Conservation (phyloP, 805 yeast genomes). For the Metschnikowia noctiluminum region DNA sequence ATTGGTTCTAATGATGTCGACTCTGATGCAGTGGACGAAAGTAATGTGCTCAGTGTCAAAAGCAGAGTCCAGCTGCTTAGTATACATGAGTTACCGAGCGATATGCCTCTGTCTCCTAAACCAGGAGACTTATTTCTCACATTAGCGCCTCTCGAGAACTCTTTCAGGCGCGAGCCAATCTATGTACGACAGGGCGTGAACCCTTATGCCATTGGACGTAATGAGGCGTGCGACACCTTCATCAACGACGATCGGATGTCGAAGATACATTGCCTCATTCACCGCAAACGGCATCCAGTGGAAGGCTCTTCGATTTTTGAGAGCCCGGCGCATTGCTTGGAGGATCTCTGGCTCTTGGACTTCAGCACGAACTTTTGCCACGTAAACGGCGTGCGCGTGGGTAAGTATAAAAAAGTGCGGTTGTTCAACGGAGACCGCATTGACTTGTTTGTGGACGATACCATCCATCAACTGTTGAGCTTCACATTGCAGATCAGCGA, state of each 20-base stretch:
- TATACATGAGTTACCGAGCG: neutral
- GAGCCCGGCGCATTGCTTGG: constrained; percentile 70
- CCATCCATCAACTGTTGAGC: constrained; percentile 48
- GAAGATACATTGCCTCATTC: constrained; percentile 73
- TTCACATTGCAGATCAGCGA: constrained; percentile 55
- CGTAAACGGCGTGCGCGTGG: constrained; percentile 57
- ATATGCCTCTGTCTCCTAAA: constrained; percentile 20
- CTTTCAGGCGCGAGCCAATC: constrained; percentile 46
- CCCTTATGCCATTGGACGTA: constrained; percentile 72
- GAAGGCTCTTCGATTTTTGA: constrained; percentile 49
- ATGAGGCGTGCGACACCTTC: constrained; percentile 54
- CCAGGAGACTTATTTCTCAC: constrained; percentile 57
- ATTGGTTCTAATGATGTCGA: no score
- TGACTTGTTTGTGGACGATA: constrained; percentile 61
- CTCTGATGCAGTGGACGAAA: neutral
- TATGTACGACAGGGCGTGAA: constrained; percentile 65
- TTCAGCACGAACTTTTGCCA: constrained; percentile 76
- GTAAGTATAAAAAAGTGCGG: constrained; percentile 59
- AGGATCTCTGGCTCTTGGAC: constrained; percentile 78
- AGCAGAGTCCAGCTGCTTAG: neutral
- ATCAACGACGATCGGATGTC: constrained; percentile 77
- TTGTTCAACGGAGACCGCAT: constrained; percentile 64
- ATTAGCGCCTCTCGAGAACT: constrained; percentile 48
- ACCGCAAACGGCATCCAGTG: constrained; percentile 60
- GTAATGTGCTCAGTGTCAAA: neutral